These are phyloP conservation scores for Bombardia bombarda DNA, from an alignment of 495 filamentous ascomycete species.

Conservation along the genomic window DNA sequence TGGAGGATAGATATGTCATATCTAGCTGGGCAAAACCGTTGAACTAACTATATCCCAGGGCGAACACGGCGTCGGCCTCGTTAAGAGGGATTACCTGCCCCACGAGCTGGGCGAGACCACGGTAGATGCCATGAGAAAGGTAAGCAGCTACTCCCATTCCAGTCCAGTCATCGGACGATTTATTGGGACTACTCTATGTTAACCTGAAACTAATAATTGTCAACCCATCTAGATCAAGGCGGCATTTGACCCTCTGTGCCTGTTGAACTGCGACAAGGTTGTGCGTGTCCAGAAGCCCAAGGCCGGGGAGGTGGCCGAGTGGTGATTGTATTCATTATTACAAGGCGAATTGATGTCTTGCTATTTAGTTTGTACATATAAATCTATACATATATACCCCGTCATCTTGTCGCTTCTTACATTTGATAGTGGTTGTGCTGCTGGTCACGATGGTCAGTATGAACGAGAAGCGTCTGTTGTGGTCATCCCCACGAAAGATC, in stretches of 20 bases:
- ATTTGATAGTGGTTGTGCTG: too few relatives aligned
- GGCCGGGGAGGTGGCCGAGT: conserved; percentile 42
- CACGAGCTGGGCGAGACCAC: conserved; percentile 65
- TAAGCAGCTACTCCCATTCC: conserved; percentile 20
- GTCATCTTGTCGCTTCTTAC: too few relatives aligned
- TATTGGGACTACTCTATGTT: too few relatives aligned
- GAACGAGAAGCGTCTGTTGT: too few relatives aligned
- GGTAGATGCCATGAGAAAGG: conserved; percentile 74
- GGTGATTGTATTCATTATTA: conserved; percentile 21
- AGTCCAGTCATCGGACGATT: not conserved
- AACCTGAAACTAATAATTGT: too few relatives aligned
- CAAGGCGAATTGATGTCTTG: not conserved
- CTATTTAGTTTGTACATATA: not conserved
- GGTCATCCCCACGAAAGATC: too few relatives aligned
- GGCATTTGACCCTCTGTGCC: conserved; percentile 67
- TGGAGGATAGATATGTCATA: not conserved
- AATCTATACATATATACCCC: not conserved
- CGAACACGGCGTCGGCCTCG: conserved; percentile 73
- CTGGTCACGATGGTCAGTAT: too few relatives aligned
- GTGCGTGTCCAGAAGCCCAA: conserved; percentile 52
- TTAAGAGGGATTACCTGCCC: conserved; percentile 72
- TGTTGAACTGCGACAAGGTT: conserved; percentile 78
- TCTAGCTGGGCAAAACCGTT: not conserved
- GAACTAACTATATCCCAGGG: conserved; percentile 46
- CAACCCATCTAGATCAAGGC: conserved; percentile 53